phyloP scores from a whole-genome alignment of 345 rosid species.

The Euphorbia tirucalli region DNA sequence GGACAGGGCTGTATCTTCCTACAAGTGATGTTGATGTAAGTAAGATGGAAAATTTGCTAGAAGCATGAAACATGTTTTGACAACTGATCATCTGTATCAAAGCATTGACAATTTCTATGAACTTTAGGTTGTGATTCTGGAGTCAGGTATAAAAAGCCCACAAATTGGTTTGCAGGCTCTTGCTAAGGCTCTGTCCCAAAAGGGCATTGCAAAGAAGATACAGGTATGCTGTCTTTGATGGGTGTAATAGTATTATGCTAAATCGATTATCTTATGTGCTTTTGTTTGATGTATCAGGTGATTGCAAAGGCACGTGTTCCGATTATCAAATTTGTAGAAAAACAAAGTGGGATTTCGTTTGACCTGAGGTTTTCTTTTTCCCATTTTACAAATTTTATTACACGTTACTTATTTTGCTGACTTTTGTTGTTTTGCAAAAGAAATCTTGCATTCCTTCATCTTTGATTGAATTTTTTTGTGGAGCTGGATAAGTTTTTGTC shows the following conservation, averaged over 20 bases:
- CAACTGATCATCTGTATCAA: background rate
- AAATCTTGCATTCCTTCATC: background rate
- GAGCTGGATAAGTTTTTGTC: background rate
- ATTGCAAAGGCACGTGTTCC: slow-evolving; percentile 96
- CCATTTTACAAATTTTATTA: background rate
- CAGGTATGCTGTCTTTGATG: slow-evolving; percentile 41
- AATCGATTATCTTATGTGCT: slow-evolving; percentile 12
- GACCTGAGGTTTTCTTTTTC: slow-evolving; percentile 63
- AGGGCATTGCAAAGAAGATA: slow-evolving; percentile 77
- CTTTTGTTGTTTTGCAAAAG: background rate
- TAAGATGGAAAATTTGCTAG: slow-evolving; percentile 9
- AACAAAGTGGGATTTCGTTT: slow-evolving; percentile 71
- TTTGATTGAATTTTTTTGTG: background rate
- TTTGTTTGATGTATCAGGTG: slow-evolving; percentile 44
- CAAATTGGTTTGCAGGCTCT: slow-evolving; percentile 74
- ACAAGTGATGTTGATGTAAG: slow-evolving; percentile 96
- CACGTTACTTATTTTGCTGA: background rate
- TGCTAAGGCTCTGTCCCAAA: slow-evolving; percentile 74
- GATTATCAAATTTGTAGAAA: slow-evolving; percentile 86
- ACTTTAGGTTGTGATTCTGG: slow-evolving; percentile 76
- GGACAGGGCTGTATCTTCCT: slow-evolving; percentile 87
- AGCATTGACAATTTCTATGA: slow-evolving; percentile 3
- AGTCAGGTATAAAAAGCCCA: slow-evolving; percentile 69
- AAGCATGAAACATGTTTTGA: slow-evolving; percentile 2
- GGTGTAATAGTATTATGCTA: background rate